A percentile compares a stretch with the other conserved stretches of the same genome.
Conservation (phyloP, 2,329 filamentous ascomycete genomes). For the Penicillium olsonii region DNA sequence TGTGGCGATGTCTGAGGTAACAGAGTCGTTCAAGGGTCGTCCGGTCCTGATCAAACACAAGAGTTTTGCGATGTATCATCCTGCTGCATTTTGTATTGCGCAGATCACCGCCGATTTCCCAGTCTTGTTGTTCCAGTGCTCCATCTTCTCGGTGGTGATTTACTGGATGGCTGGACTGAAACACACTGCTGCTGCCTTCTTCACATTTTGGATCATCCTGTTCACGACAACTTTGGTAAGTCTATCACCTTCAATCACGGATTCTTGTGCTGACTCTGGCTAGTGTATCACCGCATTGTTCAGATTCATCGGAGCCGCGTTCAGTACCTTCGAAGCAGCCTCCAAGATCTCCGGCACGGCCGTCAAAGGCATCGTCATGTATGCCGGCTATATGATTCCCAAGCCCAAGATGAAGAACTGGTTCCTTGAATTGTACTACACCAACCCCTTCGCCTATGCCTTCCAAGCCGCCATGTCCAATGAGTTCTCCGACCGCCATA, state of each 20-base stretch:
- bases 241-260: background rate
- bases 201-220: slow-evolving; percentile 58
- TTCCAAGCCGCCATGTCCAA: slow-evolving; percentile 34
- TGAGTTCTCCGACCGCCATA: slow-evolving; percentile 31
- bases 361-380: slow-evolving; percentile 34
- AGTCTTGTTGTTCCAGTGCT: slow-evolving; percentile 59
- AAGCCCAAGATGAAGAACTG: slow-evolving; percentile 51
- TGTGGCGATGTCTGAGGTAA: slow-evolving; percentile 66
- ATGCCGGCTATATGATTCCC: slow-evolving; percentile 43
- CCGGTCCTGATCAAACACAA: slow-evolving; percentile 61
- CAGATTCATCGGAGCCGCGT: slow-evolving; percentile 54
- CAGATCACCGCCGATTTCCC: slow-evolving; percentile 51
- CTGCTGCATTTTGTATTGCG: slow-evolving; percentile 40
- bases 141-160: slow-evolving; percentile 56
- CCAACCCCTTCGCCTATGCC: slow-evolving; percentile 34
- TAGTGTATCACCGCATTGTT: slow-evolving; percentile 57
- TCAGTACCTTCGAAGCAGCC: slow-evolving; percentile 57
- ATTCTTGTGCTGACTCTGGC: background rate
- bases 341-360: slow-evolving; percentile 50
- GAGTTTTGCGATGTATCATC: slow-evolving; percentile 58
- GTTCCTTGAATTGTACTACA: slow-evolving; percentile 45
- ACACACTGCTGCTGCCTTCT: slow-evolving; percentile 55
- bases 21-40: slow-evolving; percentile 60
- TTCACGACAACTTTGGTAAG: slow-evolving; percentile 10
- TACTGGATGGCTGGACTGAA: slow-evolving; percentile 64